Percentiles rank a stretch among this genome's conserved stretches.
phyloP scores from a whole-genome alignment of 345 rosid genomes.

The Raphanus sativus region DNA sequence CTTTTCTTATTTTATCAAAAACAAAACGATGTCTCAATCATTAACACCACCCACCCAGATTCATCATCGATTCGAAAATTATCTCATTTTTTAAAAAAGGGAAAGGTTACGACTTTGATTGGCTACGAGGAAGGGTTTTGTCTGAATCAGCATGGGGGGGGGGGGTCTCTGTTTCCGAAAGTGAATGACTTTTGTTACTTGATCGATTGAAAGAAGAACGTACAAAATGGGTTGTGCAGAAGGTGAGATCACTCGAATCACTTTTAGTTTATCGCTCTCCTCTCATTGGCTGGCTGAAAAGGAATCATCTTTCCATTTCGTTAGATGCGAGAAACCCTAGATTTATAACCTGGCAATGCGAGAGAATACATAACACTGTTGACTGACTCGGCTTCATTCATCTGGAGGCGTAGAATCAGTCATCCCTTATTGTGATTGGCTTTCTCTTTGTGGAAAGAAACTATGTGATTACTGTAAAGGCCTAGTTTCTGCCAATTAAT shows the following conservation, averaged over 20 bases:
- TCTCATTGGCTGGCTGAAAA: too few relatives aligned
- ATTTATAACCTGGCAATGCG: not conserved
- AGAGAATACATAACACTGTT: not conserved
- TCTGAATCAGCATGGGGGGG: not conserved
- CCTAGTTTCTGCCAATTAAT: not conserved
- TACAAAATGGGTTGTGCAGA: not conserved
- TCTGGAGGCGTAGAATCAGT: not conserved
- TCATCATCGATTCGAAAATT: not conserved
- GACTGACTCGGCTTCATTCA: not conserved
- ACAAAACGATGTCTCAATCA: too few relatives aligned
- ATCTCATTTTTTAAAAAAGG: not conserved
- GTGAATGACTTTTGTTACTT: not conserved
- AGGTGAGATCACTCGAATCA: not conserved
- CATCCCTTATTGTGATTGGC: not conserved
- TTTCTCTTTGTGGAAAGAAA: constrained; percentile 7
- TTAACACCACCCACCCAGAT: not conserved
- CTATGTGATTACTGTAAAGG: not conserved
- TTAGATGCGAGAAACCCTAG: too few relatives aligned
- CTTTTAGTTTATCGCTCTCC: not conserved
- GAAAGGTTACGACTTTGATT: not conserved
- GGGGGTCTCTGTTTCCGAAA: not conserved
- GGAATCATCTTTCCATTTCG: too few relatives aligned
- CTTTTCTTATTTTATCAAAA: too few relatives aligned
- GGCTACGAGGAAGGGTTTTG: not conserved
- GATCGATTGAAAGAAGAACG: not conserved